Percentiles rank a stretch among this genome's conserved stretches.
phyloP scores from a whole-genome alignment of 495 filamentous ascomycete genomes.

The Neurospora sp. region DNA sequence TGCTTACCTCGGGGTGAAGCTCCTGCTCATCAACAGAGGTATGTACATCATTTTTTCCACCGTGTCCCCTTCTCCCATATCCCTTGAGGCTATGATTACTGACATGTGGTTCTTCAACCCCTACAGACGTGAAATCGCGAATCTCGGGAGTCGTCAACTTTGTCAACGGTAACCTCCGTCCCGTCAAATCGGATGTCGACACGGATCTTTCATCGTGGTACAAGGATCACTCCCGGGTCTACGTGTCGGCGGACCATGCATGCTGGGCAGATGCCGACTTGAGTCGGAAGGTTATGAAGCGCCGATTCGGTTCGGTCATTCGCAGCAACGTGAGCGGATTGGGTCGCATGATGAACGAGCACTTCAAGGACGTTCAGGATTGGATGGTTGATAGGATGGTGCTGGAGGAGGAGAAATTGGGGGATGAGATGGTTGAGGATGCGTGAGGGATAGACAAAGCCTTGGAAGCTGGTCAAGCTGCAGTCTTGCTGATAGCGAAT shows the following conservation, averaged over 20 bases:
- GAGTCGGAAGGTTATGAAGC: slow-evolving; percentile 50
- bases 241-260: slow-evolving; percentile 58
- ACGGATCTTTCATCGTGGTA: slow-evolving; percentile 61
- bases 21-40: slow-evolving; percentile 61
- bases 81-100: slow-evolving; percentile 1
- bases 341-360: slow-evolving; percentile 53
- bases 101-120: neutral
- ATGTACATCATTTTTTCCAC: slow-evolving; percentile 5
- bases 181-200: slow-evolving; percentile 55
- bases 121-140: slow-evolving; percentile 32
- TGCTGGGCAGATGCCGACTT: slow-evolving; percentile 53
- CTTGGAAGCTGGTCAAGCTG: too few relatives aligned
- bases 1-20: slow-evolving; percentile 57
- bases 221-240: slow-evolving; percentile 60
- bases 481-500: neutral
- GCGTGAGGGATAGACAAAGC: neutral
- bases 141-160: slow-evolving; percentile 45
- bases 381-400: slow-evolving; percentile 43
- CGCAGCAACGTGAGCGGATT: slow-evolving; percentile 43
- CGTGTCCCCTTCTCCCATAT: neutral
- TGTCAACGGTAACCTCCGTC: slow-evolving; percentile 53
- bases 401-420: slow-evolving; percentile 19
- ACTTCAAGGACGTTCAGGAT: slow-evolving; percentile 44
- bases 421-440: neutral
- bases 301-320: slow-evolving; percentile 53